phyloP scores from a whole-genome alignment of 2,329 filamentous ascomycete genomes.

The Diaporthe citri region DNA sequence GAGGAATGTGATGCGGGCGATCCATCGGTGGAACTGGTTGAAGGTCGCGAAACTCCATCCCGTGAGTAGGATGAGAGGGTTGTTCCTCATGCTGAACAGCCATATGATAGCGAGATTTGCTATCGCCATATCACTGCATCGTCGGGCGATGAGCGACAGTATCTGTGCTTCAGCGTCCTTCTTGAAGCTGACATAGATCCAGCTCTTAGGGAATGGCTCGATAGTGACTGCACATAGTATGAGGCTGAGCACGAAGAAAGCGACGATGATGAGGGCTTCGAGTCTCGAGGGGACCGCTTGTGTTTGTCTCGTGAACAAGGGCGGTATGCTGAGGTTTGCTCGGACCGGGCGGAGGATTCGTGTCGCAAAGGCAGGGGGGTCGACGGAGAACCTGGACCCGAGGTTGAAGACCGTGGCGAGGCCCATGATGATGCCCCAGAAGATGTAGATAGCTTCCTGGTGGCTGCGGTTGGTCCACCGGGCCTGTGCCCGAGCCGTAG shows the following conservation, averaged over 20 bases:
- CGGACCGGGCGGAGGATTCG: background rate
- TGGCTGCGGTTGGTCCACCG: constrained; percentile 23
- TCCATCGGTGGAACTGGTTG: constrained; percentile 76
- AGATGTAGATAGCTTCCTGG: constrained; percentile 5
- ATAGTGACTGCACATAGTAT: constrained; percentile 52
- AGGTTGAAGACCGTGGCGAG: background rate
- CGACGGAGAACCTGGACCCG: background rate
- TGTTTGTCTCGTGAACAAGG: background rate
- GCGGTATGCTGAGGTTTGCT: background rate
- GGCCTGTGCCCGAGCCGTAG: background rate
- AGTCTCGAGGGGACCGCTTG: constrained; percentile 13
- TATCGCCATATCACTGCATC: constrained; percentile 73
- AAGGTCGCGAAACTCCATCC: constrained; percentile 78
- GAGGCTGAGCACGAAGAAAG: constrained; percentile 56
- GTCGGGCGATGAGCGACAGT: constrained; percentile 66
- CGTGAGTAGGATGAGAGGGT: constrained; percentile 74
- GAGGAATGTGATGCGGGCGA: constrained; percentile 71
- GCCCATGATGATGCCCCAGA: constrained; percentile 29
- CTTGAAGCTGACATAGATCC: constrained; percentile 52
- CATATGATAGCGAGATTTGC: constrained; percentile 74
- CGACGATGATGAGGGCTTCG: constrained; percentile 54
- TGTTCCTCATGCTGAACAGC: constrained; percentile 77
- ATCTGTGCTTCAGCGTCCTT: background rate
- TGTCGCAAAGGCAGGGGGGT: background rate
- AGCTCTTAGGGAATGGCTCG: constrained; percentile 53